These are phyloP conservation scores for Calycina herbarum DNA, from an alignment of 2,329 filamentous ascomycete species.

Conservation along the genomic window DNA sequence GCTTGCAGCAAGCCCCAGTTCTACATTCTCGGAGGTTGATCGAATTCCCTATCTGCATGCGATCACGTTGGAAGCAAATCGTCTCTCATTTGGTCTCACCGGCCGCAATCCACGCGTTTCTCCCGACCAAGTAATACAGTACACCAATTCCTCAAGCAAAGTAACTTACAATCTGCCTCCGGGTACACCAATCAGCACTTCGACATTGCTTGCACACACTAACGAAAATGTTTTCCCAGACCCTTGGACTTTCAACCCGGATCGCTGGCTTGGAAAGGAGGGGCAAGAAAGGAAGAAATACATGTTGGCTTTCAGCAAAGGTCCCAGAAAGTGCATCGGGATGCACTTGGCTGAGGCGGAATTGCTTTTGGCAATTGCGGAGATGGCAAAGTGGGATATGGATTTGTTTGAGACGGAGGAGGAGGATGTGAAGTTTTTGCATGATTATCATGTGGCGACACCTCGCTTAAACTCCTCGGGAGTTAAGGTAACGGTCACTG, in stretches of 20 bases:
- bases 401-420: constrained; percentile 8
- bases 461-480: constrained; percentile 7
- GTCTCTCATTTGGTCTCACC: constrained; percentile 12
- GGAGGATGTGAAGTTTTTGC: constrained; percentile 11
- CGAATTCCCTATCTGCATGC: constrained; percentile 16
- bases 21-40: constrained; percentile 1
- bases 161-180: constrained; percentile 21
- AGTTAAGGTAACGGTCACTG: constrained; percentile 1
- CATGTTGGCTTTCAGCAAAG: constrained; percentile 47
- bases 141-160: neutral
- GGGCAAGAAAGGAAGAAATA: constrained; percentile 26
- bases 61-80: constrained; percentile 5
- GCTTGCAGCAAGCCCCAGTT: neutral
- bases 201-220: constrained; percentile 37
- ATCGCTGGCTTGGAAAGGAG: constrained; percentile 13
- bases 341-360: constrained; percentile 11
- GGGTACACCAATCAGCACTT: constrained; percentile 27
- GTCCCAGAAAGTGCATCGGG: constrained; percentile 43
- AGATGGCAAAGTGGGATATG: constrained; percentile 10
- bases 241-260: constrained; percentile 12
- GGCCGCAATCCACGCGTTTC: constrained; percentile 6
- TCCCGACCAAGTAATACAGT: neutral
- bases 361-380: neutral
- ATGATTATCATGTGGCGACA: constrained; percentile 11
- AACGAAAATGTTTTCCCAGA: constrained; percentile 15